Evolutionary conservation across 2,329 filamentous ascomycete species (phyloP).

Genomic region (Trichoderma harzianum): DNA sequence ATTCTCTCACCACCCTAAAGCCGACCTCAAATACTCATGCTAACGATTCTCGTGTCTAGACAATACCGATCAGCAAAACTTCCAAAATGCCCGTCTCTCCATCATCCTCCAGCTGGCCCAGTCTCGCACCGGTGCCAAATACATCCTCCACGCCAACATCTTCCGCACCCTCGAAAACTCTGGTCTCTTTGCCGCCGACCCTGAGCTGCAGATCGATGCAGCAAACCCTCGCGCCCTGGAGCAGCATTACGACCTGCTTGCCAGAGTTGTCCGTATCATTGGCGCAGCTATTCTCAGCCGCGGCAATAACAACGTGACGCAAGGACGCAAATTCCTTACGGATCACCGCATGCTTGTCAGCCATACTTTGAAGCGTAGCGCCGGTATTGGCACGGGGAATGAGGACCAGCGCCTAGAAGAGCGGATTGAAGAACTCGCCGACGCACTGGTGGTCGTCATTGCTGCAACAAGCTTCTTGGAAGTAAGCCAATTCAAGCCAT

Average conservation of each 20-base stretch:
- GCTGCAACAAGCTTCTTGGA: slow-evolving; percentile 80
- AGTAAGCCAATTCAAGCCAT: slow-evolving; percentile 49
- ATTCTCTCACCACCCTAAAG: not conserved
- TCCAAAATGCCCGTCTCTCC: slow-evolving; percentile 69
- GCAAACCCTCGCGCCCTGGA: slow-evolving; percentile 67
- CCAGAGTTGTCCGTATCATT: slow-evolving; percentile 76
- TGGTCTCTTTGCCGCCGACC: slow-evolving; percentile 83
- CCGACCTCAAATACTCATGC: not conserved
- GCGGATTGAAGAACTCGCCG: slow-evolving; percentile 72
- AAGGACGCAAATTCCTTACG: slow-evolving; percentile 74
- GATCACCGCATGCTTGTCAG: slow-evolving; percentile 82
- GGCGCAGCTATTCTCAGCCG: slow-evolving; percentile 77
- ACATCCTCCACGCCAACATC: slow-evolving; percentile 84
- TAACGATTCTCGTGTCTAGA: slow-evolving; percentile 28
- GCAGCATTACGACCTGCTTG: slow-evolving; percentile 80
- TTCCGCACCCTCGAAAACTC: slow-evolving; percentile 79
- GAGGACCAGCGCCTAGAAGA: slow-evolving; percentile 48
- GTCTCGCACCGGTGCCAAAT: slow-evolving; percentile 76
- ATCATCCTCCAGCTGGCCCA: slow-evolving; percentile 82
- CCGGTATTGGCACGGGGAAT: slow-evolving; percentile 62
- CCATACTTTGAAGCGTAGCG: slow-evolving; percentile 84
- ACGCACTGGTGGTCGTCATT: slow-evolving; percentile 81
- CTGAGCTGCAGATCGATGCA: slow-evolving; percentile 81
- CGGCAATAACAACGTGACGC: slow-evolving; percentile 76
- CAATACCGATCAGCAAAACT: slow-evolving; percentile 45